Percentiles rank a stretch among this genome's conserved stretches.
phyloP scores from a whole-genome alignment of 2,329 filamentous ascomycete genomes.

The Diaporthe longicolla region DNA sequence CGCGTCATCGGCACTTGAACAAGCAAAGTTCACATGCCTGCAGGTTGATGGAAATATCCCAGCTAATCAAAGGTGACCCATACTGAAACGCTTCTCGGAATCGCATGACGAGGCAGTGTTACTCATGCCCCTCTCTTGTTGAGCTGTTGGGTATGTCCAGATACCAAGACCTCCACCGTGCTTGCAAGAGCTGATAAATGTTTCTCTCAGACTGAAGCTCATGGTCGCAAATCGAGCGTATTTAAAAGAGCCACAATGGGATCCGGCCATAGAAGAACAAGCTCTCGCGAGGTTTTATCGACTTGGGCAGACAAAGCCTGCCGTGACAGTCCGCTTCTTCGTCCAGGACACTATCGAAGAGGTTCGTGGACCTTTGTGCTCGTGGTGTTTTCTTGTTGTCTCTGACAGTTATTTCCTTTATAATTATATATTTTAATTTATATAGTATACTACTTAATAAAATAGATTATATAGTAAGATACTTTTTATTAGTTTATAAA shows the following conservation, averaged over 20 bases:
- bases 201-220: background rate
- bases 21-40: background rate
- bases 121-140: slow-evolving; percentile 20
- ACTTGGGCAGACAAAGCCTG: slow-evolving; percentile 2
- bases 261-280: slow-evolving; percentile 22
- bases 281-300: slow-evolving; percentile 10
- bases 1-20: background rate
- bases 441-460: too few relatives aligned
- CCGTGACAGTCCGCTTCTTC: slow-evolving; percentile 4
- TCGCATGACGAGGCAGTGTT: background rate
- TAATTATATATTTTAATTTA: too few relatives aligned
- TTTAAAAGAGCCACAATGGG: slow-evolving; percentile 34
- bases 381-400: too few relatives aligned
- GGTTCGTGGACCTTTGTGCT: background rate
- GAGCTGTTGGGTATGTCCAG: slow-evolving; percentile 11
- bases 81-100: background rate
- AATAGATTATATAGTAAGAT: too few relatives aligned
- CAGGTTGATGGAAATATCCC: slow-evolving; percentile 4
- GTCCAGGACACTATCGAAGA: slow-evolving; percentile 1
- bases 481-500: too few relatives aligned
- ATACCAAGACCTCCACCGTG: background rate
- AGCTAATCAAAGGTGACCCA: background rate
- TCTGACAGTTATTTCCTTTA: too few relatives aligned
- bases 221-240: slow-evolving; percentile 7
- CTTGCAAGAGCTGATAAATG: background rate